These are phyloP conservation scores for Penicillium sp. DNA, from an alignment of 2,329 filamentous ascomycete species.

Conservation along the genomic window DNA sequence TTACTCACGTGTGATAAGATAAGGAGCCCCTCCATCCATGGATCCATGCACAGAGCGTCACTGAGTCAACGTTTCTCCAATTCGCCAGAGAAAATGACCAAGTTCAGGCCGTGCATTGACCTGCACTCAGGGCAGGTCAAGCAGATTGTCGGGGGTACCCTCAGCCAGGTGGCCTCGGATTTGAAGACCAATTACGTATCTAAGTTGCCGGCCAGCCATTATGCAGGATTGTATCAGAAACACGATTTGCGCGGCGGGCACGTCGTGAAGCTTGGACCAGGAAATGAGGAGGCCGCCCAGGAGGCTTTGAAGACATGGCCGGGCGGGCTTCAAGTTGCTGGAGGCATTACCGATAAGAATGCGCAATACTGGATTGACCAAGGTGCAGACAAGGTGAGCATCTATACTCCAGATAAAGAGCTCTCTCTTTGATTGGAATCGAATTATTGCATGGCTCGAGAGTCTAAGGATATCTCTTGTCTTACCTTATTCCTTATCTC, in stretches of 20 bases:
- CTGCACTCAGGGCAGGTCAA: constrained; percentile 97
- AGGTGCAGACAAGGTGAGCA: constrained; percentile 81
- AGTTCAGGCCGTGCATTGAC: constrained; percentile 94
- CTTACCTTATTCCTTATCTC: constrained; percentile 1
- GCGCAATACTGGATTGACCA: constrained; percentile 80
- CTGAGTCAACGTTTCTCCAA: constrained; percentile 1
- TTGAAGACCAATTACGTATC: constrained; percentile 94
- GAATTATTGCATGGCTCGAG: background rate
- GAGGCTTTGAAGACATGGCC: constrained; percentile 80
- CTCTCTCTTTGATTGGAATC: background rate
- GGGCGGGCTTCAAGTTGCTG: constrained; percentile 79
- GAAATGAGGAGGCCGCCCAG: constrained; percentile 75
- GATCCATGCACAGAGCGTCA: constrained; percentile 5
- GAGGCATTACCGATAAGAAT: constrained; percentile 86
- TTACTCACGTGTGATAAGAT: constrained; percentile 42
- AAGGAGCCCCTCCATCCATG: constrained; percentile 14
- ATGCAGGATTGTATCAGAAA: constrained; percentile 76
- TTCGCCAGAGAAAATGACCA: constrained; percentile 65
- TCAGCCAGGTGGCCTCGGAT: constrained; percentile 64
- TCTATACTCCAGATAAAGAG: constrained; percentile 5
- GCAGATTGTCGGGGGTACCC: constrained; percentile 94
- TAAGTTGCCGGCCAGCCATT: constrained; percentile 75
- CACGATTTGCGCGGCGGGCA: constrained; percentile 75
- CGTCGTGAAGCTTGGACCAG: constrained; percentile 93
- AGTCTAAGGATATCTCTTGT: background rate